Base-by-base conservation (phyloP, 139 green algal genomes). In the Coelastrella sp. region DNA sequence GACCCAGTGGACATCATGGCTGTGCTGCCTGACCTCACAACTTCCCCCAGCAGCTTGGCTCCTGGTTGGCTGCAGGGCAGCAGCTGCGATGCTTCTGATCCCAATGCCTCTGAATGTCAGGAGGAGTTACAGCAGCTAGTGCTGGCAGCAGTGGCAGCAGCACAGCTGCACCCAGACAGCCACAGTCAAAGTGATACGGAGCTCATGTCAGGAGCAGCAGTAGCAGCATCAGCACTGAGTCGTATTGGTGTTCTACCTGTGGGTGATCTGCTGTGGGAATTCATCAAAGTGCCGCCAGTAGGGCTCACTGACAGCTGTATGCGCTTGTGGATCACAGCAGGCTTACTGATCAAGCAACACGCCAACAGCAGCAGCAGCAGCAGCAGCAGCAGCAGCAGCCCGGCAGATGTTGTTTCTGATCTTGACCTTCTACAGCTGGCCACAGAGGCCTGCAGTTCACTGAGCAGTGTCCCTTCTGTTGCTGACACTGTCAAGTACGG, bases 391-490 rank as follows among this genome's bases (percentile, higher is more conserved):
- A n/a, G 6, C 25, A 49, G 49, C 25, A n/a, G 17, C 11, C 12
- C 17, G n/a, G n/a, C 24, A 81, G n/a, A 11, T 25, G 78, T 20
- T 61, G 78, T 10, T 35, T 25, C 72, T 81, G 74, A 60, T n/a
- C 11, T 19, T 24, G 12, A 87, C 19, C 81, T 87, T 25, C 63
- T 87, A 25, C 63, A 78, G 82, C 82, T 87, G 35, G 82, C 82
- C 1, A 65, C 14, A 9, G 61, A 78, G 63, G 82, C 82, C 8
- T 87, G 82, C 82, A 87, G 63, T 27, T n/a, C 60, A 35, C 82
- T 87, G 8, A 20, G n/a, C 10, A 63, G 63, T 12, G 10, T 27
- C 7, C 22, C 65, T 22, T 56, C 78, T 19, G n/a, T 17, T 25
- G 25, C 11, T 25, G 59, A 75, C 17, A 20, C 25, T 49, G 17